These are phyloP conservation scores for Claviceps monticola DNA, from an alignment of 2,329 filamentous ascomycete species.

Conservation along the genomic window DNA sequence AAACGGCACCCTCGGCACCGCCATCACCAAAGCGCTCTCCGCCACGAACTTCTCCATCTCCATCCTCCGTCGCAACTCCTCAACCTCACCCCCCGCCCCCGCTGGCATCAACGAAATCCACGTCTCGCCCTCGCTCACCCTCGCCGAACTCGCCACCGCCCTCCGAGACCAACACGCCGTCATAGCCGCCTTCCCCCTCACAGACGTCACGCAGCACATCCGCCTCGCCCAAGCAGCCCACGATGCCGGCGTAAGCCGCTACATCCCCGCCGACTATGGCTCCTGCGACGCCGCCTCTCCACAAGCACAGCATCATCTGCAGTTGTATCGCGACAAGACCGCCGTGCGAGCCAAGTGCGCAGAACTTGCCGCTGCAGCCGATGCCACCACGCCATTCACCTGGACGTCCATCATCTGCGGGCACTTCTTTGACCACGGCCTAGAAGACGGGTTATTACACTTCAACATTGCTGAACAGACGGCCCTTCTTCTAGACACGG, in stretches of 20 bases:
- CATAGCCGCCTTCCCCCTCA: conserved; percentile 24
- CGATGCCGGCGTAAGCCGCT: conserved; percentile 44
- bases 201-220: conserved; percentile 29
- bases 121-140: conserved; percentile 16
- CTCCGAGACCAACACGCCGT: conserved; percentile 45
- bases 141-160: conserved; percentile 27
- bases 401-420: conserved; percentile 36
- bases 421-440: conserved; percentile 36
- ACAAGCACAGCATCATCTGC: conserved; percentile 19
- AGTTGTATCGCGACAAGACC: conserved; percentile 22
- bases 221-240: conserved; percentile 44
- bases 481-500: conserved; percentile 36
- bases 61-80: conserved; percentile 36
- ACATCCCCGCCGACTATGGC: conserved; percentile 47
- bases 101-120: conserved; percentile 10
- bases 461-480: conserved; percentile 31
- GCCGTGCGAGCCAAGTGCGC: conserved; percentile 18
- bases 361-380: conserved; percentile 18
- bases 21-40: conserved; percentile 22
- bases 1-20: conserved; percentile 26
- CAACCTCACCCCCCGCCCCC: conserved; percentile 13
- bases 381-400: conserved; percentile 21
- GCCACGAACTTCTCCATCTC: conserved; percentile 34
- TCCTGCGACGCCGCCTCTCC: conserved; percentile 22
- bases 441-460: conserved; percentile 20